Base-by-base conservation (phyloP, 768 basidiomycete genomes). In the Epithele typhae region DNA sequence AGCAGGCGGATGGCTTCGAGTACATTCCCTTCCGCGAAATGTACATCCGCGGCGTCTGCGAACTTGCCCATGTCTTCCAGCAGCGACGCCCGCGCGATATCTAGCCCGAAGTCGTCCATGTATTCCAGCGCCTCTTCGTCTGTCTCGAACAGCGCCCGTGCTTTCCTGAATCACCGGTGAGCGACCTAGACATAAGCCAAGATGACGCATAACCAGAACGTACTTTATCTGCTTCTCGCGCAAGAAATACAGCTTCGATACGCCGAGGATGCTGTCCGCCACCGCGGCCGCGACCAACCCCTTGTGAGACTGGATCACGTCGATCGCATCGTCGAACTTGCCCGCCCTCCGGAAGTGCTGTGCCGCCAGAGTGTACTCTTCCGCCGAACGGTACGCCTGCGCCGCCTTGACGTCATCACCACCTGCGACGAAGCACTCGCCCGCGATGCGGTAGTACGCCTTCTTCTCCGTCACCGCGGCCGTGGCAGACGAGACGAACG, bases 241-340 rank as follows among this genome's bases (percentile, higher is more conserved):
- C 47, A 75, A 65, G 47, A 74, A 83, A 43, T 66, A 69, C 1
- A 79, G 41, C 0, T 72, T 68, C 2, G 76, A 76, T 2, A 73
- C 72, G 0, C 66, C 66, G 25, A 61, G 62, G 24, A 84, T 70
- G 12, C 47, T 58, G 1, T 69, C 61, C 0, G 50, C 66, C 4
- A 75, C 59, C 0, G 56, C 58, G 1, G 38, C 22, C 1, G 65
- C 48, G 19, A 81, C 66, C 4, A 60, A 44, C 1, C 51, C 37
- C 10, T 58, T 32, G 49, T 79, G 58, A 0, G 48, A 37, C 27
- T 68, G 50, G 17, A 82, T 61, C 11, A 82, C 48, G 17, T 67
- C 50, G 12, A 83, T 66, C 11, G 81, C 81, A 37, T 81, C 70
- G 37, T 78, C 77, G 40, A 84, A 82, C 25, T 57, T 58, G 1